These are phyloP conservation scores for Aspergillus brunneoviolaceus DNA, from an alignment of 2,329 filamentous ascomycete genomes.

Conservation along the genomic window DNA sequence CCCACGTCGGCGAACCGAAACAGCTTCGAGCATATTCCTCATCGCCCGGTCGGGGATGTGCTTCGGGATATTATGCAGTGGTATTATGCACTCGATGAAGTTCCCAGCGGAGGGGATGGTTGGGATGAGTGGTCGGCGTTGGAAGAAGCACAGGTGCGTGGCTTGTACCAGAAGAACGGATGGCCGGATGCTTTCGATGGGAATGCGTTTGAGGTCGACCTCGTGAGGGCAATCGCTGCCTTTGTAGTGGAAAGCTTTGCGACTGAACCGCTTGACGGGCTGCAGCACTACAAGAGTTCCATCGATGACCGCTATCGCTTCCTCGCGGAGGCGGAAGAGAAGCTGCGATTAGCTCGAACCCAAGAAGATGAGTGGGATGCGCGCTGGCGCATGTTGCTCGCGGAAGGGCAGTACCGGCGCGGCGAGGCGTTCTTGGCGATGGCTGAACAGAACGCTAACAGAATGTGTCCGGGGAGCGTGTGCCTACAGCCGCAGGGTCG, in stretches of 20 bases:
- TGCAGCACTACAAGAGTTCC: neutral
- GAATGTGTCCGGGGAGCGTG: neutral
- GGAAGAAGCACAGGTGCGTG: neutral
- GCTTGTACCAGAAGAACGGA: constrained; percentile 13
- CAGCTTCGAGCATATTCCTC: constrained; percentile 14
- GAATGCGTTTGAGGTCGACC: constrained; percentile 16
- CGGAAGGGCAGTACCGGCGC: neutral
- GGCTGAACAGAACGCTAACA: neutral
- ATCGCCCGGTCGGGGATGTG: constrained; percentile 16
- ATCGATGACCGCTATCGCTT: neutral
- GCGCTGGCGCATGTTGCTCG: neutral
- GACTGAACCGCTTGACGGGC: neutral
- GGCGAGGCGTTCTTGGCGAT: neutral
- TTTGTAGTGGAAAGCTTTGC: neutral
- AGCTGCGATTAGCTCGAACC: neutral
- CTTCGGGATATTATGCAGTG: constrained; percentile 19
- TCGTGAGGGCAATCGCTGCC: neutral
- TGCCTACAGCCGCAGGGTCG: neutral
- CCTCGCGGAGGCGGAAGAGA: neutral
- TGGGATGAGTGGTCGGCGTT: neutral
- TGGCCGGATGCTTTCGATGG: constrained; percentile 22
- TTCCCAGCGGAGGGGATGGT: constrained; percentile 9
- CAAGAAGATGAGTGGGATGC: neutral
- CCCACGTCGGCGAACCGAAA: constrained; percentile 12
- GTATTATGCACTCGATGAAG: constrained; percentile 15